Percentiles rank a stretch among this genome's conserved stretches.
Conservation (phyloP, 2,329 filamentous ascomycete species). For the Aspergillus aculeatus region DNA sequence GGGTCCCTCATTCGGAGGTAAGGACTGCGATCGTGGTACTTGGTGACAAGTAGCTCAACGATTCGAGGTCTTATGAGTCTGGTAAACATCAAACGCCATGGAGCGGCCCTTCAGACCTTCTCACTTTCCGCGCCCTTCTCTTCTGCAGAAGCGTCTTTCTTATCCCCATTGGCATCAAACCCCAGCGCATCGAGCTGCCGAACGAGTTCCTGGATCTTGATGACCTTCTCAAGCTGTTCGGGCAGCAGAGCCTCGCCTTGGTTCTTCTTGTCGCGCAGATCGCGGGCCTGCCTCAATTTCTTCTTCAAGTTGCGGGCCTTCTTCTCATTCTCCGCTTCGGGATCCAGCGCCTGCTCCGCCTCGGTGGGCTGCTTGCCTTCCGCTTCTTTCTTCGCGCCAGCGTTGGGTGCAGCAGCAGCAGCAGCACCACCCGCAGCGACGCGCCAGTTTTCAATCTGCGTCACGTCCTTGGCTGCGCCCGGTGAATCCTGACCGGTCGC, state of each 20-base stretch:
- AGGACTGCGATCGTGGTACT: not conserved
- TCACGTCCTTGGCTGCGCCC: slow-evolving; percentile 26
- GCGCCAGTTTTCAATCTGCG: slow-evolving; percentile 35
- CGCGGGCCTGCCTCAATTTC: slow-evolving; percentile 90
- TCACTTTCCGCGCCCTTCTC: slow-evolving; percentile 5
- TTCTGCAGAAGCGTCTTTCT: slow-evolving; percentile 37
- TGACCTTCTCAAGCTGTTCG: slow-evolving; percentile 96
- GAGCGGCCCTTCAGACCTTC: not conserved
- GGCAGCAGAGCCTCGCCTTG: slow-evolving; percentile 78
- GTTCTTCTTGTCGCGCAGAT: slow-evolving; percentile 87
- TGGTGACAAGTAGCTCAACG: not conserved
- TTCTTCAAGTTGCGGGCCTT: slow-evolving; percentile 89
- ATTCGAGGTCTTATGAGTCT: not conserved
- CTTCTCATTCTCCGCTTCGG: slow-evolving; percentile 81
- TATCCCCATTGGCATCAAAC: slow-evolving; percentile 75
- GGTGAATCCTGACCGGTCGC: slow-evolving; percentile 55
- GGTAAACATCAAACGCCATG: not conserved
- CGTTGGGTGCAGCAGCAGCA: not conserved
- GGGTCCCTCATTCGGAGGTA: not conserved
- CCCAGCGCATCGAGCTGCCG: slow-evolving; percentile 82
- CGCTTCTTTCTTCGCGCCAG: slow-evolving; percentile 25
- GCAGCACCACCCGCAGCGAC: slow-evolving; percentile 25
- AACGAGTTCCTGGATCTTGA: slow-evolving; percentile 92
- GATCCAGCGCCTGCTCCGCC: slow-evolving; percentile 51
- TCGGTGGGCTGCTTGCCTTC: slow-evolving; percentile 25